Conservation (phyloP, 352 stramenopile species). For the Globisporangium mamillatum region DNA sequence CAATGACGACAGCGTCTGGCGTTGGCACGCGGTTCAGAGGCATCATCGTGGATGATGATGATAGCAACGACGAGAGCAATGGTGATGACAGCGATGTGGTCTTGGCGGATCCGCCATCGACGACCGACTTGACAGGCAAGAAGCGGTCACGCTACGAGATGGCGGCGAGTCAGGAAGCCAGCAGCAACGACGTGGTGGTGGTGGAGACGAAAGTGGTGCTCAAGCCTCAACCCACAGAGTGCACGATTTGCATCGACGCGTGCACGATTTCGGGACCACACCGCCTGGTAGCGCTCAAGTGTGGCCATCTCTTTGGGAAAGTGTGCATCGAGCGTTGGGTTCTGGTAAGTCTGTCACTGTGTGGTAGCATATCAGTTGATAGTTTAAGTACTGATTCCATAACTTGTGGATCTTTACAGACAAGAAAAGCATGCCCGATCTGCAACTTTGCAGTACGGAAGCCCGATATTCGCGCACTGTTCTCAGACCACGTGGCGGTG, state of each 20-base stretch:
- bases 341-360: constrained; percentile 10
- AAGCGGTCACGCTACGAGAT: constrained; percentile 19
- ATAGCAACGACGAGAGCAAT: constrained; percentile 3
- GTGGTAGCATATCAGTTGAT: background rate
- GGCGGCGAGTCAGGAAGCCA: background rate
- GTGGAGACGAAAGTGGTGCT: constrained; percentile 23
- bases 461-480: constrained; percentile 51
- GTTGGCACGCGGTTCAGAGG: constrained; percentile 2
- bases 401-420: background rate
- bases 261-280: constrained; percentile 60
- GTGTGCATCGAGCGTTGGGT: constrained; percentile 78
- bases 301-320: constrained; percentile 73
- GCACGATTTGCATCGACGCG: constrained; percentile 68
- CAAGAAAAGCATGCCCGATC: constrained; percentile 6
- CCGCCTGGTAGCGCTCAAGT: constrained; percentile 69
- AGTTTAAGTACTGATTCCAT: background rate
- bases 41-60: constrained; percentile 17
- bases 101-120: background rate
- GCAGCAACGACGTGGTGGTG: constrained; percentile 1
- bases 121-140: background rate
- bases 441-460: constrained; percentile 42
- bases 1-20: background rate
- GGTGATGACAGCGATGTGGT: constrained; percentile 1
- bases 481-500: constrained; percentile 64
- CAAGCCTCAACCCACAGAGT: constrained; percentile 62